Base-by-base conservation (phyloP, 305 asterid genomes). In the Vinca major region DNA sequence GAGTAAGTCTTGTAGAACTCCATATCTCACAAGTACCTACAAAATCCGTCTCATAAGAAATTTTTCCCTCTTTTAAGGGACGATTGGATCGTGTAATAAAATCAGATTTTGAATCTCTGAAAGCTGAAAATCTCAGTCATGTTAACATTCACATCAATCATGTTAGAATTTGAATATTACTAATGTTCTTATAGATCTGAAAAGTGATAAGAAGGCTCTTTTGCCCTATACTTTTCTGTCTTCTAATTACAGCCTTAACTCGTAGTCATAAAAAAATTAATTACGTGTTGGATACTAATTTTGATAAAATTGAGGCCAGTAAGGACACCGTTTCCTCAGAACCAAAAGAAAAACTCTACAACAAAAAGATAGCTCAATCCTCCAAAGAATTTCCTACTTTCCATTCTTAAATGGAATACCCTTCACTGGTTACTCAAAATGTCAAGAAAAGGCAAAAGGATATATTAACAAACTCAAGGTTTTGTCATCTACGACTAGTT, bases 311-410 rank as follows among this genome's bases (percentile, higher is more conserved):
- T 60, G 64, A 60, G 44, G 47, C 64, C 43, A 55, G 12, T 1
- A 52, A 4, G 7, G 4, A n/a, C 40, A 21, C 20, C 40, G 14
- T 55, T 55, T 4, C 45, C 43, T 33, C 44, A 58, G 10, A 36
- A 37, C 50, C 43, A 12, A 66, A 64, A 48, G 6, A 7, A 36
- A 3, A 58, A 11, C 54, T 14, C 53, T 61, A 61, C n/a, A 43
- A 41, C 3, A 49, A 64, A 40, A 71, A 62, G 10, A 39, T 20
- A 4, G 50, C 4, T 41, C 45, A 54, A 6, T 44, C 63, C 40
- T 55, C 5, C 13, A 63, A 72, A 47, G 67, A 65, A 56, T 56
- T 65, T 72, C 71, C 56, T 44, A 39, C 0, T 44, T 26, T 20
- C 51, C 71, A 48, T 41, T 52, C 44, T 48, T 19, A 51, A 50